A percentile compares a stretch with the other conserved stretches of the same genome.
Conservation (phyloP, 345 rosid species). For the Citrus maxima region DNA sequence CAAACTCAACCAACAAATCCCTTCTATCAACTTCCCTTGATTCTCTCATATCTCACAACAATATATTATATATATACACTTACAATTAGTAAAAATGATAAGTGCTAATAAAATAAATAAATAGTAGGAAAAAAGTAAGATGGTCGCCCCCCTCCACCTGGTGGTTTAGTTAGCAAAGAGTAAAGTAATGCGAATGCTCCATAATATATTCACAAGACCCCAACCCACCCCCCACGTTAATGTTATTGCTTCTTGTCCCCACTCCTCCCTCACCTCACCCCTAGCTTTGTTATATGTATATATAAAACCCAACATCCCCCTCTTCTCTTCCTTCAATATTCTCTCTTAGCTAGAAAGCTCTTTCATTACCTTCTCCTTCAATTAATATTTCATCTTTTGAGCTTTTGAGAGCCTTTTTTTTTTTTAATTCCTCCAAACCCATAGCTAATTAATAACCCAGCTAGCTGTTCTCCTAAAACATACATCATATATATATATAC, state of each 20-base stretch:
- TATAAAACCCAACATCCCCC: slow-evolving; percentile 3
- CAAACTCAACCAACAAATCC: slow-evolving; percentile 21
- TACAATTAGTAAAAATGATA: background rate
- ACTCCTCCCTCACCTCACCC: background rate
- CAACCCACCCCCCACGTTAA: slow-evolving; percentile 49
- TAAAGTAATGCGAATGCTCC: slow-evolving; percentile 13
- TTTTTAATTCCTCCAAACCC: background rate
- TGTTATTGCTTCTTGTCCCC: slow-evolving; percentile 15
- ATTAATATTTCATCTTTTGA: too few species aligned
- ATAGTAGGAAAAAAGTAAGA: slow-evolving; percentile 3
- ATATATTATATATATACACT: background rate
- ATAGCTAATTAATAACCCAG: too few species aligned
- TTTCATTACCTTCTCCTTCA: too few species aligned
- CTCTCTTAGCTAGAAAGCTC: background rate
- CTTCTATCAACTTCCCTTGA: slow-evolving; percentile 17
- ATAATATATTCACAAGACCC: slow-evolving; percentile 9
- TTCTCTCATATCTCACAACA: slow-evolving; percentile 6
- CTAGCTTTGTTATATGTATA: too few species aligned
- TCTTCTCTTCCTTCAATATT: background rate
- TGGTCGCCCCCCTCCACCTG: slow-evolving; percentile 16
- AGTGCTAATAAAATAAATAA: background rate
- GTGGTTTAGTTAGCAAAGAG: slow-evolving; percentile 37
- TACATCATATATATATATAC: too few species aligned
- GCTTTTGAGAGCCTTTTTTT: too few species aligned
- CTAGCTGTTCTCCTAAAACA: too few species aligned